Conservation (phyloP, 495 filamentous ascomycete species). For the Cercophora scortea region DNA sequence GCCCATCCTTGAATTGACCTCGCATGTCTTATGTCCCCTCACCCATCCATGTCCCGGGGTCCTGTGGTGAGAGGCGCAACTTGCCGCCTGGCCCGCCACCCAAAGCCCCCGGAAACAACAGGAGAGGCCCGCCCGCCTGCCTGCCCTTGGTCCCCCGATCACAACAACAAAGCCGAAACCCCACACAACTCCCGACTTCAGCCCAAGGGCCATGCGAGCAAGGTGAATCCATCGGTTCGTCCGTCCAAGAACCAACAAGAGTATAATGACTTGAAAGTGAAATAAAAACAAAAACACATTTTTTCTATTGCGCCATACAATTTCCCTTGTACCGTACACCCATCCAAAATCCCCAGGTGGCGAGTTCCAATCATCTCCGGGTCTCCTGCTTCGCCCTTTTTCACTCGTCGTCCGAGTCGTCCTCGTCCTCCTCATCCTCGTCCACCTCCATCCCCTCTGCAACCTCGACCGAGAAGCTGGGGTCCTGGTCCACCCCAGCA, state of each 20-base stretch:
- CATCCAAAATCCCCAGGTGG: too few species aligned
- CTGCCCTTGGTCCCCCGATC: slow-evolving; percentile 1
- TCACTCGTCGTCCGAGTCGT: slow-evolving; percentile 43
- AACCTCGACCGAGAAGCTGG: slow-evolving; percentile 73
- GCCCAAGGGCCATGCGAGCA: slow-evolving; percentile 3
- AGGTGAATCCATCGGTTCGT: neutral
- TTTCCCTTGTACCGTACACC: too few species aligned
- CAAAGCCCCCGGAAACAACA: too few species aligned
- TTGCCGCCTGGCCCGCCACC: too few species aligned
- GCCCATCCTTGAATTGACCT: neutral
- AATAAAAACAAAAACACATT: too few species aligned
- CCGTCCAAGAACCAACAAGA: slow-evolving; percentile 1
- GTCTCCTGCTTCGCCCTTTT: neutral
- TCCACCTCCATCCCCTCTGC: slow-evolving; percentile 95
- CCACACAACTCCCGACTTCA: slow-evolving; percentile 17
- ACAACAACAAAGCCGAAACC: slow-evolving; percentile 13
- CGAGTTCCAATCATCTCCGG: too few species aligned
- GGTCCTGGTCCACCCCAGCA: slow-evolving; percentile 93
- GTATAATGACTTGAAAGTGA: neutral
- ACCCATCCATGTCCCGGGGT: neutral
- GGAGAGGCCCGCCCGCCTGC: too few species aligned
- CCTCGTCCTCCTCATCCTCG: slow-evolving; percentile 74
- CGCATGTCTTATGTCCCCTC: neutral
- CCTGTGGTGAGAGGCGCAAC: too few species aligned
- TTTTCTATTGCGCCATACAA: too few species aligned